Conservation (phyloP, 495 filamentous ascomycete genomes). For the Friedmanniomyces simplex region DNA sequence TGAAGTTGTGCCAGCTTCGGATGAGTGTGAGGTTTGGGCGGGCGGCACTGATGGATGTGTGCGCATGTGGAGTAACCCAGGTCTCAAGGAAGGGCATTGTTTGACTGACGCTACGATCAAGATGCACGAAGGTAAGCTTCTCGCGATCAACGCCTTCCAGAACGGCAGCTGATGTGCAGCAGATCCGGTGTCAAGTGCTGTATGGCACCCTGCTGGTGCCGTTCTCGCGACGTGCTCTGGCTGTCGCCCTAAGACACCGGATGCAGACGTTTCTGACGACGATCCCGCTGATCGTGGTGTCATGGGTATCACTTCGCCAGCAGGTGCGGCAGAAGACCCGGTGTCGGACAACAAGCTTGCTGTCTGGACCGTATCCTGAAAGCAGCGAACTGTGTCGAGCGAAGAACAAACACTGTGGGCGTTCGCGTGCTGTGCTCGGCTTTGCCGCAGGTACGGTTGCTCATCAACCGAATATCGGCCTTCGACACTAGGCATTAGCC, state of each 20-base stretch:
- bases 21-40: constrained; percentile 69
- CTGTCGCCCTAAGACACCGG: constrained; percentile 30
- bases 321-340: neutral
- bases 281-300: neutral
- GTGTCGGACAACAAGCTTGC: neutral
- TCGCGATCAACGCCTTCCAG: neutral
- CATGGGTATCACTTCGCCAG: neutral
- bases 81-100: constrained; percentile 35
- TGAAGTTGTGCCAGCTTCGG: constrained; percentile 45
- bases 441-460: too few relatives aligned
- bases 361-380: neutral
- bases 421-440: too few relatives aligned
- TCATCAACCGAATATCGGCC: too few relatives aligned
- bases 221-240: constrained; percentile 71
- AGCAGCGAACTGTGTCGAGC: neutral
- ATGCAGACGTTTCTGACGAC: neutral
- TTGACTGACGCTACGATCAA: constrained; percentile 23
- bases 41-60: constrained; percentile 72
- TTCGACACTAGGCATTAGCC: too few relatives aligned
- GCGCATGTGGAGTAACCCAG: constrained; percentile 56
- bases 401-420: neutral
- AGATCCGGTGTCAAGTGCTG: constrained; percentile 51
- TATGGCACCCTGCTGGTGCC: constrained; percentile 55
- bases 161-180: neutral
- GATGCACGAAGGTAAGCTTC: constrained; percentile 28